Evolutionary conservation across 2,329 filamentous ascomycete genomes (phyloP).

Genomic region (Hypomyces rosellus): DNA sequence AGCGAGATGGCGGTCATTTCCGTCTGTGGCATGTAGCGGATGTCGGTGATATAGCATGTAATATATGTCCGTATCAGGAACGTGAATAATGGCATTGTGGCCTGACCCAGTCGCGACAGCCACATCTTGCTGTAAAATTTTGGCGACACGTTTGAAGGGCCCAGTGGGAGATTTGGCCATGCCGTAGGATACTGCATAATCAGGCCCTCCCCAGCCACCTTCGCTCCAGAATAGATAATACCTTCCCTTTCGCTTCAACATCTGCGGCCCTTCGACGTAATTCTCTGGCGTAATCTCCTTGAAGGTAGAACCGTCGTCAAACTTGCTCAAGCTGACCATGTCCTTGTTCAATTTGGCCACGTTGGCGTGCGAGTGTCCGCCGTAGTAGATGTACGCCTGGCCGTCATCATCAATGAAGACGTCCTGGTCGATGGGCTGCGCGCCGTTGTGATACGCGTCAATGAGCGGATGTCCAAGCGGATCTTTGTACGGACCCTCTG

Average conservation of each 20-base stretch:
- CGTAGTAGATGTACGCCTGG: slow-evolving; percentile 37
- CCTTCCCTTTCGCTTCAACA: slow-evolving; percentile 37
- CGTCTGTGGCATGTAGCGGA: slow-evolving; percentile 36
- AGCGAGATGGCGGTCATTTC: slow-evolving; percentile 40
- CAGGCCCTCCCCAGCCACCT: slow-evolving; percentile 41
- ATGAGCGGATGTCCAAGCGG: slow-evolving; percentile 29
- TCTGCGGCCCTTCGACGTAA: slow-evolving; percentile 31
- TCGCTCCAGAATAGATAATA: slow-evolving; percentile 45
- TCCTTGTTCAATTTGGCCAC: slow-evolving; percentile 36
- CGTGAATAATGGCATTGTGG: slow-evolving; percentile 37
- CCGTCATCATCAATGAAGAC: slow-evolving; percentile 37
- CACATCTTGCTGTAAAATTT: slow-evolving; percentile 35
- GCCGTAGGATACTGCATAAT: slow-evolving; percentile 41
- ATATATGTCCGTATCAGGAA: slow-evolving; percentile 40
- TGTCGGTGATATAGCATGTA: slow-evolving; percentile 42
- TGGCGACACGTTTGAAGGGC: slow-evolving; percentile 34
- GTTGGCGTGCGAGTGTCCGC: slow-evolving; percentile 31
- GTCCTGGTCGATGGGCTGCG: slow-evolving; percentile 38
- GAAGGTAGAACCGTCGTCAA: slow-evolving; percentile 34
- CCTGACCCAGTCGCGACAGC: slow-evolving; percentile 37
- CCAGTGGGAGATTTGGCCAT: slow-evolving; percentile 32
- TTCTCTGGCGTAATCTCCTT: slow-evolving; percentile 40
- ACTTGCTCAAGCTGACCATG: slow-evolving; percentile 35
- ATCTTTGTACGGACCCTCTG: slow-evolving; percentile 31
- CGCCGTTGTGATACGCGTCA: slow-evolving; percentile 34